Evolutionary conservation across 1,284 basidiomycete genomes (phyloP), one percentile per base, ranked within the genome.

Genomic region (Ceratorhiza oryzae-sativae): DNA sequence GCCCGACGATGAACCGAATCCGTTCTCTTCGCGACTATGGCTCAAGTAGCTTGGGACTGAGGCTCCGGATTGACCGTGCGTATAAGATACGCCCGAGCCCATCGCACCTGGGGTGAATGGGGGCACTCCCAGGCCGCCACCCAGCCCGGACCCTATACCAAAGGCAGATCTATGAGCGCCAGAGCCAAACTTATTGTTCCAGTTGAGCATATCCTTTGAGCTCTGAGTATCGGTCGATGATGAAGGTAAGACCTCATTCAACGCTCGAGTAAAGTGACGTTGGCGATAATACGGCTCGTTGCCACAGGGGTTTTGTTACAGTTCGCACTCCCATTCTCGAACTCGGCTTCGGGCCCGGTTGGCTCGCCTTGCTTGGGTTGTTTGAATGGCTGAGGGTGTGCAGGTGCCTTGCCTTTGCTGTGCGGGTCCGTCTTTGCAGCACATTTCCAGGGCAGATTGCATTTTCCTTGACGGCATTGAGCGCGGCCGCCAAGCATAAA

Each of bases 121-220:
- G 12, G 58, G 34, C n/a, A 27, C 39, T 12, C 51, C 51, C 8
- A n/a, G 18, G 20, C 23, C n/a, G 8, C 15, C 34, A 25, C 58
- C 39, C 4, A 23, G 20, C 12, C 58, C 58, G 8, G n/a, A 12
- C 1, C 58, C 58, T n/a, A 60, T 6, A 23, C 36, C 41, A 9
- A 10, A n/a, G 6, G 39, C 18, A 23, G 36, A 10, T 23, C 41
- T 60, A 36, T 72, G 80, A 78, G 34, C 55, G 27, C 74, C 74
- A 67, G 95, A 93, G 27, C 94, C 94, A 79, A 94, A 96, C 79
- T 95, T 91, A 51, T 94, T 90, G 74, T 95, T 94, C 94, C 94
- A 96, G 80, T 90, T 93, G 58, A 92, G 87, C 74, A 96, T 82
- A 75, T 93, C 93, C 1, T 90, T 85, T 58, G 87, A 91, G 48